These are phyloP conservation scores for Ogataea nakhonphanomensis DNA, from an alignment of 805 yeast genomes.

Conservation along the genomic window DNA sequence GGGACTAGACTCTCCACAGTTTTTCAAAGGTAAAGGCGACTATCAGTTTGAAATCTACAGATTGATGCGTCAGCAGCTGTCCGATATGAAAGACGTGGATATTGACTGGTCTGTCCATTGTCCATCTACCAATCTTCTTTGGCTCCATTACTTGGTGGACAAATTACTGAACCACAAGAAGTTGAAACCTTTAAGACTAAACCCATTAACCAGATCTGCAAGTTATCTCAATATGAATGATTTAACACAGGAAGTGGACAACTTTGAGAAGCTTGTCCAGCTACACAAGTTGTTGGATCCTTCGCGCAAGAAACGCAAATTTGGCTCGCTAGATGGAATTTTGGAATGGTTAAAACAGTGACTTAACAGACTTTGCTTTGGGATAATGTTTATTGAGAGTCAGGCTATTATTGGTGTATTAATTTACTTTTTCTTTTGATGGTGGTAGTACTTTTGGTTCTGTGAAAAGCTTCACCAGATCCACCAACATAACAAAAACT, in stretches of 20 bases:
- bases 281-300: slow-evolving; percentile 37
- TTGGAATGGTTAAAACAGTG: slow-evolving; percentile 10
- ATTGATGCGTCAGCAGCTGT: slow-evolving; percentile 42
- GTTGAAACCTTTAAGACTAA: slow-evolving; percentile 27
- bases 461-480: slow-evolving; percentile 20
- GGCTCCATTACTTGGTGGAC: slow-evolving; percentile 63
- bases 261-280: slow-evolving; percentile 28
- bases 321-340: slow-evolving; percentile 13
- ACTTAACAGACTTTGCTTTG: slow-evolving; percentile 1
- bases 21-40: slow-evolving; percentile 58
- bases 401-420: background rate
- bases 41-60: slow-evolving; percentile 61
- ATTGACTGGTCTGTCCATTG: slow-evolving; percentile 47
- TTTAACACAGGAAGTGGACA: slow-evolving; percentile 21
- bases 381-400: slow-evolving; percentile 1
- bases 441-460: slow-evolving; percentile 2
- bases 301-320: slow-evolving; percentile 22
- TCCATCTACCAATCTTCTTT: slow-evolving; percentile 53
- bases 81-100: slow-evolving; percentile 19
- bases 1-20: slow-evolving; percentile 60
- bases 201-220: slow-evolving; percentile 24
- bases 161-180: slow-evolving; percentile 43
- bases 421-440: slow-evolving; percentile 3
- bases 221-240: slow-evolving; percentile 19
- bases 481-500: slow-evolving; percentile 24